Conservation (phyloP, 169 alveolate genomes). For the Cryptosporidium xiaoi region DNA sequence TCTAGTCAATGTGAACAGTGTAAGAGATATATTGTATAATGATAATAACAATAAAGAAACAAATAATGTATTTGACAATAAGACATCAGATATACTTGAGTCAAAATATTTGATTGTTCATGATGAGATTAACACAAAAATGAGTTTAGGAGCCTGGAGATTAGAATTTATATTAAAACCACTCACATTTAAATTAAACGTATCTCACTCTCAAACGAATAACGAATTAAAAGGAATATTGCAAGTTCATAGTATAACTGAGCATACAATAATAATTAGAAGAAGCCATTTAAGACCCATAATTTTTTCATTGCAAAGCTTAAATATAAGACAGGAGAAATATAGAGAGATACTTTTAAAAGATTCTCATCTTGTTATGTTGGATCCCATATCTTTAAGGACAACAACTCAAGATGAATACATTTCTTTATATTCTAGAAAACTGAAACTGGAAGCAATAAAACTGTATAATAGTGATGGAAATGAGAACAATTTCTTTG, state of each 20-base stretch:
- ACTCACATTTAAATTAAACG: conserved; percentile 40
- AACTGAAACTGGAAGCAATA: conserved; percentile 44
- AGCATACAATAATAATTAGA: conserved; percentile 55
- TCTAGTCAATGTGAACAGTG: conserved; percentile 13
- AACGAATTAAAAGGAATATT: conserved; percentile 50
- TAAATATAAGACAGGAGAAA: conserved; percentile 56
- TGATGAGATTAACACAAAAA: conserved; percentile 5
- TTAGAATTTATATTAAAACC: conserved; percentile 59
- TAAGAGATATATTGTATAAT: conserved; percentile 13
- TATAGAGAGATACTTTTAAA: conserved; percentile 43
- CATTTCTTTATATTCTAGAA: conserved; percentile 61
- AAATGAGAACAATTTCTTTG: conserved; percentile 44
- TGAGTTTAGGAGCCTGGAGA: conserved; percentile 71
- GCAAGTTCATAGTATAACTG: conserved; percentile 45
- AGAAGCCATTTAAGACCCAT: conserved; percentile 73
- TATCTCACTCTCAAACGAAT: conserved; percentile 59
- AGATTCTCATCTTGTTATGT: conserved; percentile 38
- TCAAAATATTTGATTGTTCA: conserved; percentile 39
- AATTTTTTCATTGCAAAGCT: conserved; percentile 44
- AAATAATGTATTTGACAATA: neutral
- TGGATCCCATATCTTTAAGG: conserved; percentile 55
- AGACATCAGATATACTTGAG: neutral
- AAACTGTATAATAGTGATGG: conserved; percentile 36
- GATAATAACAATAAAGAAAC: neutral
- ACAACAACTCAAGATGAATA: conserved; percentile 69